These are phyloP conservation scores for Prunus dulcis DNA, from an alignment of 306 rosid species.

Conservation along the genomic window DNA sequence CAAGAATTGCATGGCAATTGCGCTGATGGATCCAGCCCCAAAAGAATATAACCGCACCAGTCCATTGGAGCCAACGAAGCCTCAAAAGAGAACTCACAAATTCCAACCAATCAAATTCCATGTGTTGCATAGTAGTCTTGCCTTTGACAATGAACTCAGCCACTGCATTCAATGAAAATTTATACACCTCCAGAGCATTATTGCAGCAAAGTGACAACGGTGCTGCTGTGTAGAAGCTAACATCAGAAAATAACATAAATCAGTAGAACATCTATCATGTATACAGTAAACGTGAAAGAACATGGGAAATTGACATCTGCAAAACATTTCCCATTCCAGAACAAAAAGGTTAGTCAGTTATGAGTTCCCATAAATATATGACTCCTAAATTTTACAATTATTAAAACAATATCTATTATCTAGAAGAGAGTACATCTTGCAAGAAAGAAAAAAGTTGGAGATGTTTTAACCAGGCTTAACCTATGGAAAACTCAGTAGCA, in stretches of 20 bases:
- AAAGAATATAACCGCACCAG: constrained; percentile 61
- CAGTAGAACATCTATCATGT: constrained; percentile 15
- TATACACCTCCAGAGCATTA: constrained; percentile 50
- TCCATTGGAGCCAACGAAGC: constrained; percentile 76
- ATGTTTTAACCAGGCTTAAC: neutral
- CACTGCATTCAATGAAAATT: constrained; percentile 36
- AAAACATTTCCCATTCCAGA: neutral
- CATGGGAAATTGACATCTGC: neutral
- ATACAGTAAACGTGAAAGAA: neutral
- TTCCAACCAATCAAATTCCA: constrained; percentile 53
- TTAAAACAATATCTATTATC: neutral
- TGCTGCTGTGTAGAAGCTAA: constrained; percentile 83
- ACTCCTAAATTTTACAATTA: neutral
- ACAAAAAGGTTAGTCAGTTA: neutral
- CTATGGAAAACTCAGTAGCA: neutral
- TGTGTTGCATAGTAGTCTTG: constrained; percentile 51
- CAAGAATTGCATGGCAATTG: constrained; percentile 79
- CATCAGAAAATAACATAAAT: constrained; percentile 38
- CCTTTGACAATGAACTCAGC: constrained; percentile 69
- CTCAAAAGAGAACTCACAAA: constrained; percentile 50
- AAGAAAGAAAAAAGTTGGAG: neutral
- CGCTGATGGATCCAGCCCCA: constrained; percentile 93
- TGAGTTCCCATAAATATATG: neutral
- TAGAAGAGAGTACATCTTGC: neutral
- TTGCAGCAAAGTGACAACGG: constrained; percentile 84